A percentile compares a stretch with the other conserved stretches of the same genome.
phyloP scores from a whole-genome alignment of 2,329 filamentous ascomycete species.

The Talaromyces marneffei region DNA sequence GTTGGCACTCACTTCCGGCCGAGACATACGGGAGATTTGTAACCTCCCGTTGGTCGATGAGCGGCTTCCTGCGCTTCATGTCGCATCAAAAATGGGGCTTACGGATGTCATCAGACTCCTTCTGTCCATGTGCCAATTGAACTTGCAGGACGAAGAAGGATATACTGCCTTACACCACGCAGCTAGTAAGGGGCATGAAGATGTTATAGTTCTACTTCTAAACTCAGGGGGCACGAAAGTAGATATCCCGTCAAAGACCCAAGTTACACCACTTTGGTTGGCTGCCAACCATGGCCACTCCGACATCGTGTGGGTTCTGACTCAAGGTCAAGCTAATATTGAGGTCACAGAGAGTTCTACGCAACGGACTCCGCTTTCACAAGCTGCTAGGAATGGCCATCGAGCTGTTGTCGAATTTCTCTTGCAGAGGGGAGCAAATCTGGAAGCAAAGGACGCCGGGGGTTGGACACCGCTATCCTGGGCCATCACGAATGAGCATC shows the following conservation, averaged over 20 bases:
- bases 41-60: slow-evolving; percentile 19
- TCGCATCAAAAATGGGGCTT: slow-evolving; percentile 17
- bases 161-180: slow-evolving; percentile 12
- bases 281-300: slow-evolving; percentile 8
- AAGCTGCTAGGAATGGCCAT: slow-evolving; percentile 7
- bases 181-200: not conserved
- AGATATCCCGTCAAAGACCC: not conserved
- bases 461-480: slow-evolving; percentile 11
- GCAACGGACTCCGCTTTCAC: slow-evolving; percentile 6
- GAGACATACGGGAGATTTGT: slow-evolving; percentile 10
- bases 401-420: slow-evolving; percentile 7
- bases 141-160: slow-evolving; percentile 4
- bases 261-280: slow-evolving; percentile 9
- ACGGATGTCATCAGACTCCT: not conserved
- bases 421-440: not conserved
- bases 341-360: not conserved
- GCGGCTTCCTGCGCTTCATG: slow-evolving; percentile 19
- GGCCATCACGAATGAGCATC: not conserved
- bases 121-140: slow-evolving; percentile 1
- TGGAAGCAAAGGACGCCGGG: slow-evolving; percentile 1
- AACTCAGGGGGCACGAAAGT: not conserved
- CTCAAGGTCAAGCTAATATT: not conserved
- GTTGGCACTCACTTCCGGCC: slow-evolving; percentile 1
- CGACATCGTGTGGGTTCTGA: not conserved
- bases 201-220: not conserved